These are phyloP conservation scores for Botrytis paeoniae DNA, from an alignment of 2,329 filamentous ascomycete species.

Conservation along the genomic window DNA sequence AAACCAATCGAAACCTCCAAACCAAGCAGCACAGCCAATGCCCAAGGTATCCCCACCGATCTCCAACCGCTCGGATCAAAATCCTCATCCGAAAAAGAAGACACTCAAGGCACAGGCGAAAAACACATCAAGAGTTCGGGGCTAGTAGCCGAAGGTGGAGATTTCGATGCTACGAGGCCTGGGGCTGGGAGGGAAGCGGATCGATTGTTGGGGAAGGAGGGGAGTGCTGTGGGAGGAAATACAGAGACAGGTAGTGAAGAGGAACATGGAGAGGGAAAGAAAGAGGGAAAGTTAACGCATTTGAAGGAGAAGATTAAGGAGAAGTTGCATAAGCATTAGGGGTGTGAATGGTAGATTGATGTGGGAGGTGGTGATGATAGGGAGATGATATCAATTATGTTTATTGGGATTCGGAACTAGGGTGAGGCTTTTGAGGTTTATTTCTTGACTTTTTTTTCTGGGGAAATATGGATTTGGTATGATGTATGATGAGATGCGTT, in stretches of 20 bases:
- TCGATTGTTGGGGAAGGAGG: slow-evolving; percentile 43
- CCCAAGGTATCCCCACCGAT: too few species aligned
- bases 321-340: slow-evolving; percentile 53
- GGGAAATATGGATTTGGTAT: not conserved
- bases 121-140: slow-evolving; percentile 55
- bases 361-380: too few species aligned
- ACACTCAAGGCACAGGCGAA: not conserved
- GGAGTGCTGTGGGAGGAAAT: slow-evolving; percentile 32
- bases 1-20: not conserved
- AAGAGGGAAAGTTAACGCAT: slow-evolving; percentile 47
- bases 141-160: slow-evolving; percentile 60
- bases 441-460: not conserved
- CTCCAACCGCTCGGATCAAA: not conserved
- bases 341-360: too few species aligned
- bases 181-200: slow-evolving; percentile 66
- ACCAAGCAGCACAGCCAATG: slow-evolving; percentile 28
- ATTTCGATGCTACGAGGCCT: slow-evolving; percentile 62
- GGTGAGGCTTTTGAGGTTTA: not conserved
- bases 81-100: too few species aligned
- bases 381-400: not conserved
- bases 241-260: slow-evolving; percentile 24
- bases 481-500: not conserved
- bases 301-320: slow-evolving; percentile 65
- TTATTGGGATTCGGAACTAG: not conserved
- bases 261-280: slow-evolving; percentile 23